These are phyloP conservation scores for Lipomyces spencermartinsiae DNA, from an alignment of 805 yeast species.

Conservation along the genomic window DNA sequence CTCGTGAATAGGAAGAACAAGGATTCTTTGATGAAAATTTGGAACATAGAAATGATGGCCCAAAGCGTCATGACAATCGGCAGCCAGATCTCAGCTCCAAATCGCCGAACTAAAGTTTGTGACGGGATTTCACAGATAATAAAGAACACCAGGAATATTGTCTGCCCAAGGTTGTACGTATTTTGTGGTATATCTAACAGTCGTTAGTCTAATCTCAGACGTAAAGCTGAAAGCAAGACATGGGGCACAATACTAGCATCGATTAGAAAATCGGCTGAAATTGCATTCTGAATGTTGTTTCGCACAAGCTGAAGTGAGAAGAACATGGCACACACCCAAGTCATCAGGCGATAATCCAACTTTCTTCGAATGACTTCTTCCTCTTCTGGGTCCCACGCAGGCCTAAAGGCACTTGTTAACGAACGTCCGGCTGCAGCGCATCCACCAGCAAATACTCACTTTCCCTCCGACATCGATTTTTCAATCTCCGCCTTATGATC, in stretches of 20 bases:
- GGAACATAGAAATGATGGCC: constrained; percentile 62
- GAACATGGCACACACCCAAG: constrained; percentile 63
- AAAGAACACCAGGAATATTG: constrained; percentile 57
- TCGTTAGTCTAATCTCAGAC: background rate
- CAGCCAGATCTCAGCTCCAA: constrained; percentile 68
- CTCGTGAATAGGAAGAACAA: constrained; percentile 53
- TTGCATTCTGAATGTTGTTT: constrained; percentile 59
- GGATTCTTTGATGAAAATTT: constrained; percentile 52
- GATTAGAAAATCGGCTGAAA: constrained; percentile 58
- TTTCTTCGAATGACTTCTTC: constrained; percentile 57
- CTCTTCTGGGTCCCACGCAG: constrained; percentile 57
- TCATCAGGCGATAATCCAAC: constrained; percentile 59
- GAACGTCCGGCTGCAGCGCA: background rate
- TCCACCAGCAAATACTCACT: background rate
- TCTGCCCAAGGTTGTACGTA: constrained; percentile 63
- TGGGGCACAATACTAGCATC: constrained; percentile 55
- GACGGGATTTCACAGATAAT: constrained; percentile 51
- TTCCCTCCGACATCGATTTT: background rate
- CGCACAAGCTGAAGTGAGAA: constrained; percentile 63
- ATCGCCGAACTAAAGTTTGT: constrained; percentile 56
- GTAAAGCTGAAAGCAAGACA: background rate
- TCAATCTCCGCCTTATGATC: background rate
- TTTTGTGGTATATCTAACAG: constrained; percentile 39
- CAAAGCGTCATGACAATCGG: constrained; percentile 61
- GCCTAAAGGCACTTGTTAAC: background rate